Percentiles rank a stretch among this genome's conserved stretches.
These are phyloP conservation scores for Salvia splendens DNA, from an alignment of 257 asterid species.

Conservation along the genomic window DNA sequence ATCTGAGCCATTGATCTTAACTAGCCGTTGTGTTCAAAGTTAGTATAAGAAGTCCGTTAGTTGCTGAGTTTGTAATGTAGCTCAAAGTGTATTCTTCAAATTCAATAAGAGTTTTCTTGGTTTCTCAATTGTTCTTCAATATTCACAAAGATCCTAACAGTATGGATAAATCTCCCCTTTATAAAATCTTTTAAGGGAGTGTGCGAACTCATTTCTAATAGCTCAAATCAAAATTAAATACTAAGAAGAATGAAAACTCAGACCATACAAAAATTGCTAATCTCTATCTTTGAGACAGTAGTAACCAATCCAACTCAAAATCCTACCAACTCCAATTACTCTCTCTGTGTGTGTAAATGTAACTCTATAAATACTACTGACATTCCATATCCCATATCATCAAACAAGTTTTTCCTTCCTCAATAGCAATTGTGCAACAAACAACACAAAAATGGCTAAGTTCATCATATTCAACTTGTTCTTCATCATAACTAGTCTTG, in stretches of 20 bases:
- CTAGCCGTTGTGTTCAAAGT: too few species aligned
- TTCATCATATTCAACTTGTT: slow-evolving; percentile 38
- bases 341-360: slow-evolving; percentile 2
- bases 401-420: slow-evolving; percentile 31
- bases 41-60: too few species aligned
- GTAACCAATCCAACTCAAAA: slow-evolving; percentile 47
- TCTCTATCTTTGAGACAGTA: slow-evolving; percentile 30
- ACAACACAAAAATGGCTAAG: slow-evolving; percentile 42
- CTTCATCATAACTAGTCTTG: slow-evolving; percentile 42
- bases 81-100: too few species aligned
- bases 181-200: too few species aligned
- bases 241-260: background rate
- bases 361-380: slow-evolving; percentile 44
- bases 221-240: background rate
- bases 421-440: background rate
- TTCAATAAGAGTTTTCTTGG: too few species aligned
- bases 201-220: background rate
- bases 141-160: too few species aligned
- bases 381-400: slow-evolving; percentile 30
- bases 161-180: too few species aligned
- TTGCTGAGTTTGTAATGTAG: too few species aligned
- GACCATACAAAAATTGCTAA: slow-evolving; percentile 16
- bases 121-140: too few species aligned
- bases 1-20: too few species aligned
- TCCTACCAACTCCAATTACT: slow-evolving; percentile 59